A percentile compares a stretch with the other conserved stretches of the same genome.
These are phyloP conservation scores for Violaceomyces palustris DNA, from an alignment of 1,284 basidiomycete genomes.

Conservation along the genomic window DNA sequence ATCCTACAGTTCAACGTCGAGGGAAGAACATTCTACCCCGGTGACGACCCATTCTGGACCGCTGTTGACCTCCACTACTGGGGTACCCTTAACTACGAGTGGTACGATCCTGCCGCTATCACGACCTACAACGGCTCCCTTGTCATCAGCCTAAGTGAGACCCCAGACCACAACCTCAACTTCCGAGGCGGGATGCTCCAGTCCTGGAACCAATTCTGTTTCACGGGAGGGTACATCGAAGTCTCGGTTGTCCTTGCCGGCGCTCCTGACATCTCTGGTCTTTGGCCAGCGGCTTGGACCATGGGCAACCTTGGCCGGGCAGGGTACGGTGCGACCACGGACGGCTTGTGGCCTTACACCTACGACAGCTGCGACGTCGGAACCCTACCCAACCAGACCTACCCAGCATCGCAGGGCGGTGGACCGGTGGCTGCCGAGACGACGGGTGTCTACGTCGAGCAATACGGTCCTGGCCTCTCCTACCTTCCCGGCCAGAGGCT, in stretches of 20 bases:
- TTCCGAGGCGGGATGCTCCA: conserved; percentile 47
- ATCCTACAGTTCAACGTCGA: conserved; percentile 40
- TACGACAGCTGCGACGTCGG: conserved; percentile 55
- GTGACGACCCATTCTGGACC: conserved; percentile 53
- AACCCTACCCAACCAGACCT: conserved; percentile 46
- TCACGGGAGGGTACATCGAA: conserved; percentile 52
- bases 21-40: conserved; percentile 45
- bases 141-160: conserved; percentile 29
- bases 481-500: conserved; percentile 46
- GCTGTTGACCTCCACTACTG: conserved; percentile 45
- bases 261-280: conserved; percentile 18
- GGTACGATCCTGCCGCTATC: conserved; percentile 44
- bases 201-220: conserved; percentile 51
- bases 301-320: conserved; percentile 64
- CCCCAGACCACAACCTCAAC: conserved; percentile 53
- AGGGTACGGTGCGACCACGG: conserved; percentile 71
- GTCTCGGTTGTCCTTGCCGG: conserved; percentile 38
- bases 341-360: conserved; percentile 50
- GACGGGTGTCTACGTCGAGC: conserved; percentile 32
- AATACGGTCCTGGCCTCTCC: conserved; percentile 36
- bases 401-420: conserved; percentile 21
- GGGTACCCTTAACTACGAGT: conserved; percentile 39
- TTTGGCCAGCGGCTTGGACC: conserved; percentile 48
- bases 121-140: conserved; percentile 37
- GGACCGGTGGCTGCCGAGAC: conserved; percentile 44